Percentiles rank a stretch among this genome's conserved stretches.
These are phyloP conservation scores for Cicer yamashitae DNA, from an alignment of 306 rosid species.

Conservation along the genomic window DNA sequence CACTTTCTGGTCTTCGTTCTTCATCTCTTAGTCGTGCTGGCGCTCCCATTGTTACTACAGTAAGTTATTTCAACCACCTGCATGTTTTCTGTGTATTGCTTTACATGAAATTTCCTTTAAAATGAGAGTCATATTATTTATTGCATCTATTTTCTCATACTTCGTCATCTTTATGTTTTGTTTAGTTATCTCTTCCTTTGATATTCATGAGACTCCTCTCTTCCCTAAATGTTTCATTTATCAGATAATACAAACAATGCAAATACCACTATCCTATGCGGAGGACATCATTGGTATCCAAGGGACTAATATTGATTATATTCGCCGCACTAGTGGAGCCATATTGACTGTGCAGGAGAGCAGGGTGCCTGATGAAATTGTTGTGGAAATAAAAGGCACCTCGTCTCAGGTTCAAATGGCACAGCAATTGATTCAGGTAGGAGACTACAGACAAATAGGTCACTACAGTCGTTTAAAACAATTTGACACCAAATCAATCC, in stretches of 20 bases:
- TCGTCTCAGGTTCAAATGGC: constrained; percentile 86
- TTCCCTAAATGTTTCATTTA: constrained; percentile 26
- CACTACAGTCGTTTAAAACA: neutral
- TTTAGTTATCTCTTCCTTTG: constrained; percentile 27
- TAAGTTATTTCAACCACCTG: constrained; percentile 44
- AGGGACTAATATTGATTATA: constrained; percentile 85
- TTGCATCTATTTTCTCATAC: constrained; percentile 31
- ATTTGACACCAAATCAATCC: neutral
- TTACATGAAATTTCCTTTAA: constrained; percentile 25
- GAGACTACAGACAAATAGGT: constrained; percentile 6
- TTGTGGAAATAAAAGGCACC: constrained; percentile 89
- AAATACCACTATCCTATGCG: constrained; percentile 88
- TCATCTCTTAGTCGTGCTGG: constrained; percentile 73
- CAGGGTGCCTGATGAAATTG: constrained; percentile 83
- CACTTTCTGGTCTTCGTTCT: constrained; percentile 68
- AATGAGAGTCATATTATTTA: constrained; percentile 6
- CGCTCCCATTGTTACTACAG: constrained; percentile 91
- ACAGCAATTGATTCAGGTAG: constrained; percentile 88
- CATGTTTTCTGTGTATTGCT: constrained; percentile 17
- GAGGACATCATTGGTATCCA: constrained; percentile 94
- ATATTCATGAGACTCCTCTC: constrained; percentile 4
- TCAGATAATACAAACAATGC: constrained; percentile 92
- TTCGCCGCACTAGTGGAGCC: constrained; percentile 93
- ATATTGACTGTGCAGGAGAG: constrained; percentile 89
- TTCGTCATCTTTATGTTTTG: constrained; percentile 21